Evolutionary conservation across 2,329 filamentous ascomycete genomes (phyloP).

Genomic region (Escovopsis weberi): DNA sequence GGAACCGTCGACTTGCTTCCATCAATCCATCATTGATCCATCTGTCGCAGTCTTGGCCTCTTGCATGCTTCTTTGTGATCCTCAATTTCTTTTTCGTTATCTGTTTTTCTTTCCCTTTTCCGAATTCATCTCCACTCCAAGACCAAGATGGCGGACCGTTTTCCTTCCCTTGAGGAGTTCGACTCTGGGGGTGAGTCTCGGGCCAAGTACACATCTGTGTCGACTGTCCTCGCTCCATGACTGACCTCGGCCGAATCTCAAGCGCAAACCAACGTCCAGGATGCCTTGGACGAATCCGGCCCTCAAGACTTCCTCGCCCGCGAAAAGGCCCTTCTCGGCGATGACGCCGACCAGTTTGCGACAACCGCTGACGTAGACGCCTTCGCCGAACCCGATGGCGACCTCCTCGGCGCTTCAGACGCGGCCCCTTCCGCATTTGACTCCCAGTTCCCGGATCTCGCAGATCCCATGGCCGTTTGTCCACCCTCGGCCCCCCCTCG

Average conservation of each 20-base stretch:
- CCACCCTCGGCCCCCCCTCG: no score
- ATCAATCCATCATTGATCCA: no score
- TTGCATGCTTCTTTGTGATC: no score
- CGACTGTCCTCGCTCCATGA: background rate
- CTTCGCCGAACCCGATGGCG: slow-evolving; percentile 49
- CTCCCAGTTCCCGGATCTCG: slow-evolving; percentile 77
- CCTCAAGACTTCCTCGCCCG: slow-evolving; percentile 79
- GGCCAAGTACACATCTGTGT: background rate
- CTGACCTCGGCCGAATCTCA: slow-evolving; percentile 7
- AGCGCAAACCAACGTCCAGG: slow-evolving; percentile 56
- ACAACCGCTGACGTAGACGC: slow-evolving; percentile 57
- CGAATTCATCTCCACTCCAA: no score
- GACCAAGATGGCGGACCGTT: slow-evolving; percentile 56
- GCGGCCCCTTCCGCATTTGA: slow-evolving; percentile 50
- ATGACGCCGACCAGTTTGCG: slow-evolving; percentile 83
- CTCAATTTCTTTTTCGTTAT: no score
- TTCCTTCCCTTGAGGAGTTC: slow-evolving; percentile 68
- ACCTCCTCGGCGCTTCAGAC: slow-evolving; percentile 57
- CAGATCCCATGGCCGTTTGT: slow-evolving; percentile 17
- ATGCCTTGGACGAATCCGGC: slow-evolving; percentile 41
- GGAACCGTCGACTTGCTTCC: no score
- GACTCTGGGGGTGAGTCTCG: slow-evolving; percentile 43
- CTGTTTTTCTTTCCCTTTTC: no score
- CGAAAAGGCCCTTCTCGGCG: slow-evolving; percentile 79
- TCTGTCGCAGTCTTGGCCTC: no score